A percentile compares a stretch with the other conserved stretches of the same genome.
phyloP scores from a whole-genome alignment of 2,329 filamentous ascomycete genomes.

The Fusarium sp. region DNA sequence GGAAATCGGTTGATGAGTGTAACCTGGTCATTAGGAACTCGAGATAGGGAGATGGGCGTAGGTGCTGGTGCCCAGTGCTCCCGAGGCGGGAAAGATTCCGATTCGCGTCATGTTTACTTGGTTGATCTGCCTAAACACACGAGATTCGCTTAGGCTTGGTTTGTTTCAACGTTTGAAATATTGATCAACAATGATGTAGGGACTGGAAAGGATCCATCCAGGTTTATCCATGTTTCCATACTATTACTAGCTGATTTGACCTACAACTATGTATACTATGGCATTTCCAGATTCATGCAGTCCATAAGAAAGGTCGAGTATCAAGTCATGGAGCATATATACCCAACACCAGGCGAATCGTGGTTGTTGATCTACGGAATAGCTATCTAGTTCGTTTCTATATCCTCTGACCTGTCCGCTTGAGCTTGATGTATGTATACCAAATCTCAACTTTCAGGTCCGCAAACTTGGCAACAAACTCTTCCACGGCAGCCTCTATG shows the following conservation, averaged over 20 bases:
- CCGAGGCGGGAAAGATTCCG: conserved; percentile 38
- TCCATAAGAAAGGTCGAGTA: too few species aligned
- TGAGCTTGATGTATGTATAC: conserved; percentile 3
- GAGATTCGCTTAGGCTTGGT: background rate
- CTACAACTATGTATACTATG: too few species aligned
- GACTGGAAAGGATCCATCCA: background rate
- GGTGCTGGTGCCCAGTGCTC: conserved; percentile 29
- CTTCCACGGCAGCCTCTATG: background rate
- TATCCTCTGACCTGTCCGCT: background rate
- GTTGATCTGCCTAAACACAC: background rate
- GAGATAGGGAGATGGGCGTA: conserved; percentile 20
- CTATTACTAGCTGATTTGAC: too few species aligned
- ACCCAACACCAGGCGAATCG: too few species aligned
- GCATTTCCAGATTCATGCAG: too few species aligned
- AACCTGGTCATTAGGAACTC: conserved; percentile 16
- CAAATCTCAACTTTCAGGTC: conserved; percentile 13
- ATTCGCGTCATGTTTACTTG: conserved; percentile 13
- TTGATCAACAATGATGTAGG: background rate
- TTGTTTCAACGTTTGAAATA: background rate
- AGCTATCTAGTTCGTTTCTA: background rate
- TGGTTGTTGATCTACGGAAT: too few species aligned
- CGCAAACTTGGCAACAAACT: background rate
- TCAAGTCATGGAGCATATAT: too few species aligned
- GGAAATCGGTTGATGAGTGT: conserved; percentile 28
- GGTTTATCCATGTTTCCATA: background rate